Conservation (phyloP, 257 asterid genomes). For the Verbascum thapsus region DNA sequence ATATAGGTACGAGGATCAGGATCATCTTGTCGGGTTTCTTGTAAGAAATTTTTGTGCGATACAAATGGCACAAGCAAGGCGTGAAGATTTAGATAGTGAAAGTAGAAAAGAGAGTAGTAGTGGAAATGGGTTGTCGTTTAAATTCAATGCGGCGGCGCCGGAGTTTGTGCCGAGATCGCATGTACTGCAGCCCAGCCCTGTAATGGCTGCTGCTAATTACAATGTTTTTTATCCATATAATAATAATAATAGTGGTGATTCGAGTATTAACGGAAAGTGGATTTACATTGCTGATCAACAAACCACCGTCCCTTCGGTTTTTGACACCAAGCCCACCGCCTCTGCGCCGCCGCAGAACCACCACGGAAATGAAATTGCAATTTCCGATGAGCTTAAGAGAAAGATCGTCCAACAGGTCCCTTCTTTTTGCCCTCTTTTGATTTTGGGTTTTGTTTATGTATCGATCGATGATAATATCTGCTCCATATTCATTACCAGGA, state of each 20-base stretch:
- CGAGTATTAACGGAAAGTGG: slow-evolving; percentile 30
- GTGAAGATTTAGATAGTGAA: slow-evolving; percentile 1
- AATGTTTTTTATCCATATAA: slow-evolving; percentile 50
- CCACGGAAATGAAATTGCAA: slow-evolving; percentile 34
- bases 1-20: no score
- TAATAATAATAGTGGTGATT: slow-evolving; percentile 45
- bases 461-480: no score
- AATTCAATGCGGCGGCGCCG: slow-evolving; percentile 66
- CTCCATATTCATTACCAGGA: no score
- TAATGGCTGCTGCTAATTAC: slow-evolving; percentile 36
- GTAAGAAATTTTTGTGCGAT: no score
- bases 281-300: slow-evolving; percentile 51
- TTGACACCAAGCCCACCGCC: slow-evolving; percentile 4
- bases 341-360: not conserved
- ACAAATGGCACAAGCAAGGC: slow-evolving; percentile 38
- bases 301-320: slow-evolving; percentile 21
- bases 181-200: slow-evolving; percentile 8
- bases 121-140: slow-evolving; percentile 33
- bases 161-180: slow-evolving; percentile 58
- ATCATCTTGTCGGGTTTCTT: no score
- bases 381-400: slow-evolving; percentile 54
- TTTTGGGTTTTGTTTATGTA: not conserved
- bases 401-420: slow-evolving; percentile 71
- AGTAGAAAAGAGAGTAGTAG: slow-evolving; percentile 11
- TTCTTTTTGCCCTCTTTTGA: not conserved